phyloP scores from a whole-genome alignment of 2,329 filamentous ascomycete genomes.

The Calonectria pseudoreteaudii region DNA sequence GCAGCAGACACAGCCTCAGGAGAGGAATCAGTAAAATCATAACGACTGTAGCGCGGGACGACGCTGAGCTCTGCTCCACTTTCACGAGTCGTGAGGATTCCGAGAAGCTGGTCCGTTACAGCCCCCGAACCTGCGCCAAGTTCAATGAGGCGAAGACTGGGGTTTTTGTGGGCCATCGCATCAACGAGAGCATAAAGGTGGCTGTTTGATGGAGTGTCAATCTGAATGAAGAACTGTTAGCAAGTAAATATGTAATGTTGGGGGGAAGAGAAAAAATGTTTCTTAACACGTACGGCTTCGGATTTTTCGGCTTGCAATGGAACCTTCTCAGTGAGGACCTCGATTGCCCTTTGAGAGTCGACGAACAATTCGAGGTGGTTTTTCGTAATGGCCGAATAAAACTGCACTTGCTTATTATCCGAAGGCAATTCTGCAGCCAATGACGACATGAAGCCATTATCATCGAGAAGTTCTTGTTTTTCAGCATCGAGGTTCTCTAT shows the following conservation, averaged over 20 bases:
- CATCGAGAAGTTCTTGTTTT: not conserved
- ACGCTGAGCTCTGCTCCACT: not conserved
- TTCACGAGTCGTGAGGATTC: not conserved
- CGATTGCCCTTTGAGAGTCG: not conserved
- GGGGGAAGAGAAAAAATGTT: no score
- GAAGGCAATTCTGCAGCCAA: not conserved
- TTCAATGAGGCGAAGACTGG: conserved; percentile 50
- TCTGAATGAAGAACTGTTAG: not conserved
- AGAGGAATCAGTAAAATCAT: conserved; percentile 53
- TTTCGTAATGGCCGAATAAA: not conserved
- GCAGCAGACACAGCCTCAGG: conserved; percentile 43
- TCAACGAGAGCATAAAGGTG: not conserved
- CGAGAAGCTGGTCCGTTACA: conserved; percentile 31
- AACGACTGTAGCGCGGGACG: conserved; percentile 20
- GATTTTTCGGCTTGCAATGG: no score
- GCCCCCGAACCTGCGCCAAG: conserved; percentile 53
- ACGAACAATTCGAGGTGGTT: not conserved
- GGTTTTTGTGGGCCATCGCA: conserved; percentile 43
- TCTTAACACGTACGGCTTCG: not conserved
- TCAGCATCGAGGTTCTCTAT: not conserved
- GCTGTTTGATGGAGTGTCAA: not conserved
- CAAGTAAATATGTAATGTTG: no score
- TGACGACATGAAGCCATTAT: not conserved
- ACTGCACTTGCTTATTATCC: not conserved
- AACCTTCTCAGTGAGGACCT: not conserved